A percentile compares a stretch with the other conserved stretches of the same genome.
These are phyloP conservation scores for Rhododendron simsii DNA, from an alignment of 148 eudicot species.

Conservation along the genomic window DNA sequence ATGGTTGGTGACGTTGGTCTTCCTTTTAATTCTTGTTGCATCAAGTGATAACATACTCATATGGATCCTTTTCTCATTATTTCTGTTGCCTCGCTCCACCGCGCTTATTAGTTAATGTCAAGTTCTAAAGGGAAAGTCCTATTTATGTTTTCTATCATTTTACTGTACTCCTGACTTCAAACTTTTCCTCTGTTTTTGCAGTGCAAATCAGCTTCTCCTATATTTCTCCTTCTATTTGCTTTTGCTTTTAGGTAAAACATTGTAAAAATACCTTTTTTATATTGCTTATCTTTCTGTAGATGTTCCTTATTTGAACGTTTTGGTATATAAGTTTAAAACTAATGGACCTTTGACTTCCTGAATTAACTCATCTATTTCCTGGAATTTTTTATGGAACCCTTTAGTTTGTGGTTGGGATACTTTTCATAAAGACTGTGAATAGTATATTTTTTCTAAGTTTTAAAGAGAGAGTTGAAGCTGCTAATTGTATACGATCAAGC, in stretches of 20 bases:
- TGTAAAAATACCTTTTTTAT: conserved; percentile 8
- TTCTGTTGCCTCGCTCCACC: background rate
- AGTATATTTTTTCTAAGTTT: background rate
- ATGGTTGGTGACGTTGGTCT: conserved; percentile 54
- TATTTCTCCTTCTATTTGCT: conserved; percentile 94
- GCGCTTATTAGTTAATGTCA: background rate
- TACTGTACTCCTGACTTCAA: conserved; percentile 3
- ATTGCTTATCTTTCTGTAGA: background rate
- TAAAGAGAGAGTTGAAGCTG: background rate
- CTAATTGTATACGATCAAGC: background rate
- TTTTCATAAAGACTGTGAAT: background rate
- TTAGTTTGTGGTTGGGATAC: background rate
- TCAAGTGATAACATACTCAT: conserved; percentile 1
- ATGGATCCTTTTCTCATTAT: background rate
- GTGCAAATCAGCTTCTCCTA: conserved; percentile 98
- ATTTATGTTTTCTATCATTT: background rate
- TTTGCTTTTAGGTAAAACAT: conserved; percentile 86
- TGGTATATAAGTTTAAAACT: background rate
- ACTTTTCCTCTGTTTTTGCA: conserved; percentile 39
- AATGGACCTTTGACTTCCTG: background rate
- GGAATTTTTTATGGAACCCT: background rate
- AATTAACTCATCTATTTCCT: background rate
- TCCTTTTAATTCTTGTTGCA: conserved; percentile 10
- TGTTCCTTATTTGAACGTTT: background rate
- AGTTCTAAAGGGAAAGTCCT: background rate